Evolutionary conservation across 2,329 filamentous ascomycete genomes (phyloP).

Genomic region (Coleophoma eucalyptorum): DNA sequence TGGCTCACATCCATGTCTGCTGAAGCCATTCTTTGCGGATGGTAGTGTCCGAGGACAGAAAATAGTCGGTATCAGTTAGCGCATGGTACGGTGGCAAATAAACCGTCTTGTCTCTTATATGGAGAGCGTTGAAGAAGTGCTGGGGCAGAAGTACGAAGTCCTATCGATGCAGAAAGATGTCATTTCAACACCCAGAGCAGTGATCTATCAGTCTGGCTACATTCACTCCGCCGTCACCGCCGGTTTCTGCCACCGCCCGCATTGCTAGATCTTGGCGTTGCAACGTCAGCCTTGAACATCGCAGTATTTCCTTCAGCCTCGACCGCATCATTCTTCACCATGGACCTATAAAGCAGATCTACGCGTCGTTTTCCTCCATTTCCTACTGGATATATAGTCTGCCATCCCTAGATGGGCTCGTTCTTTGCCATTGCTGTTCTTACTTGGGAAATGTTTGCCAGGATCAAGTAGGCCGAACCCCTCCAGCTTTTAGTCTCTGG

Average conservation of each 20-base stretch:
- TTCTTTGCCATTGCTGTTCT: conserved; percentile 3
- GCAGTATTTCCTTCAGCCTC: neutral
- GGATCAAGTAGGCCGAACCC: conserved; percentile 19
- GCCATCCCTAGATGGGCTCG: conserved; percentile 10
- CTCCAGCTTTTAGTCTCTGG: too few species aligned
- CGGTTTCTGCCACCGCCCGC: neutral
- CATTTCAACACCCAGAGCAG: too few species aligned
- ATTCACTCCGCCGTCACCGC: too few species aligned
- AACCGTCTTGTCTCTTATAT: too few species aligned
- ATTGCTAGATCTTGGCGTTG: too few species aligned
- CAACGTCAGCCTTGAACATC: neutral
- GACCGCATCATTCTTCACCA: neutral
- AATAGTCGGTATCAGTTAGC: neutral
- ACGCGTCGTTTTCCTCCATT: neutral
- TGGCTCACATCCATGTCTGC: conserved; percentile 50
- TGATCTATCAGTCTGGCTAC: too few species aligned
- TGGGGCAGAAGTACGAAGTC: too few species aligned
- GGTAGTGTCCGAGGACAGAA: neutral
- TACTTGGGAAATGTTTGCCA: conserved; percentile 22
- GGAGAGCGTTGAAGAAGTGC: too few species aligned
- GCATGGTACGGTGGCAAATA: too few species aligned
- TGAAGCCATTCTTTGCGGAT: conserved; percentile 29
- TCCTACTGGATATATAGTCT: neutral
- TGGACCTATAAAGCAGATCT: neutral
- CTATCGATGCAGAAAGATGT: too few species aligned